Evolutionary conservation across 352 stramenopile genomes (phyloP).

Genomic region (Pythium aristosporum): DNA sequence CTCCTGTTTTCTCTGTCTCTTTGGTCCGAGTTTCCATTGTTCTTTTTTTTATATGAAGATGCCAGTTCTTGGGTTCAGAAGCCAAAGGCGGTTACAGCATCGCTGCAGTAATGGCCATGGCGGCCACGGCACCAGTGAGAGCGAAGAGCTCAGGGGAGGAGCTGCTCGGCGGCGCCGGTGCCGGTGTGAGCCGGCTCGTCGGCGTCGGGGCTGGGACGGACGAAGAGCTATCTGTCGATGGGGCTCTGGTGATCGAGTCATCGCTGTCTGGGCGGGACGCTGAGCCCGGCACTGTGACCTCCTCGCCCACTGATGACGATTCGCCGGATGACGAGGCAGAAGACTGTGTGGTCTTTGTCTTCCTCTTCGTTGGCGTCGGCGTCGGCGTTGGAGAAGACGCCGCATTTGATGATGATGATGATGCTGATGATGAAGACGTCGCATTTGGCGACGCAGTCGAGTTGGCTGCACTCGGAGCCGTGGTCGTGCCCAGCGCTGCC

Average conservation of each 20-base stretch:
- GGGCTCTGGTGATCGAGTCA: not conserved
- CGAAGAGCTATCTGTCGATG: not conserved
- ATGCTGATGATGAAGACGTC: too few relatives aligned
- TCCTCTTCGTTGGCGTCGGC: too few relatives aligned
- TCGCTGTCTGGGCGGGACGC: not conserved
- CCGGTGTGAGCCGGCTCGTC: not conserved
- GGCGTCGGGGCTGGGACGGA: not conserved
- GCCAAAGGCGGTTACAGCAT: conserved; percentile 1
- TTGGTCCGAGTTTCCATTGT: not conserved
- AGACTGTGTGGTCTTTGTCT: not conserved
- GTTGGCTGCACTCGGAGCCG: not conserved
- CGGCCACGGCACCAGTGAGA: not conserved
- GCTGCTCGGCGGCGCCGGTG: not conserved
- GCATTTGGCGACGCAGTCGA: conserved; percentile 3
- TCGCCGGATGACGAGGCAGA: not conserved
- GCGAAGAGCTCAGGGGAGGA: not conserved
- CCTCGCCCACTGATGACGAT: not conserved
- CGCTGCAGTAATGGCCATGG: not conserved
- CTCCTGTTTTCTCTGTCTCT: not conserved
- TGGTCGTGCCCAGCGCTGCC: not conserved
- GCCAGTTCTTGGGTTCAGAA: not conserved
- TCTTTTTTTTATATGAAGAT: not conserved
- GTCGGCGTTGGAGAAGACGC: not conserved
- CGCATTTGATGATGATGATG: too few relatives aligned
- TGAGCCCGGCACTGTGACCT: not conserved